Evolutionary conservation across 2,329 filamentous ascomycete species (phyloP), one percentile per base, ranked within the genome.

Genomic region (Capronia americana): DNA sequence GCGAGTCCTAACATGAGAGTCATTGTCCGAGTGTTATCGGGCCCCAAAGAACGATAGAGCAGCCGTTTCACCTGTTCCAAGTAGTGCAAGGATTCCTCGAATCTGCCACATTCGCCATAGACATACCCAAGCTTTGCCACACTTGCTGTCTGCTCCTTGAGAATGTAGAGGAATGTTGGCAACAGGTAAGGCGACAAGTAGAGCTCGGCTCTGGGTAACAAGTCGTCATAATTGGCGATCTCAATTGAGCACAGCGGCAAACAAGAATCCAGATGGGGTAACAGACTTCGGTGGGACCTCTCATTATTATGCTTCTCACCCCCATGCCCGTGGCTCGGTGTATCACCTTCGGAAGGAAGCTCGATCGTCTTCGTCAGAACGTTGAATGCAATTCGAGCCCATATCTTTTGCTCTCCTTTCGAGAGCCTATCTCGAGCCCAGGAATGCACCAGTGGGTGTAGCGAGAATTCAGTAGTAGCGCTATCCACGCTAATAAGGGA

Each of bases 101-200:
- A 74, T 14, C 51, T 59, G 23, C 72, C 72, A 50, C 65, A 48
- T 41, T 69, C 56, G 23, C 57, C 67, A 53, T 68, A 73, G 17
- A 73, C 55, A 28, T 68, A 68, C 20, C 71, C 70, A 57, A 68
- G 71, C 58, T 73, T 74, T 7, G 64, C 72, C 41, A 68, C 64
- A 51, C 58, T 66, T 28, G 61, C 24, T 30, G 51, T 57, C 58
- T 71, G 60, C n/a, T 70, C 53, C 2, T 61, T 41, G 14, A 70
- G 38, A 48, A 69, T 63, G 17, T 53, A 50, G 12, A 70, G 51
- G 23, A 63, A 28, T 28, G 66, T 67, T 46, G 64, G 69, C 10
- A n/a, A 28, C 10, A 57, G 44, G 20, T 28, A 56, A 8, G 11
- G 5, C 41, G 51, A 17, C 12, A 57, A 17, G 48, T 26, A 63